Percentiles rank a stretch among this genome's conserved stretches.
Evolutionary conservation across 2,329 filamentous ascomycete species (phyloP).

Genomic region (Aspergillus fumigatus): DNA sequence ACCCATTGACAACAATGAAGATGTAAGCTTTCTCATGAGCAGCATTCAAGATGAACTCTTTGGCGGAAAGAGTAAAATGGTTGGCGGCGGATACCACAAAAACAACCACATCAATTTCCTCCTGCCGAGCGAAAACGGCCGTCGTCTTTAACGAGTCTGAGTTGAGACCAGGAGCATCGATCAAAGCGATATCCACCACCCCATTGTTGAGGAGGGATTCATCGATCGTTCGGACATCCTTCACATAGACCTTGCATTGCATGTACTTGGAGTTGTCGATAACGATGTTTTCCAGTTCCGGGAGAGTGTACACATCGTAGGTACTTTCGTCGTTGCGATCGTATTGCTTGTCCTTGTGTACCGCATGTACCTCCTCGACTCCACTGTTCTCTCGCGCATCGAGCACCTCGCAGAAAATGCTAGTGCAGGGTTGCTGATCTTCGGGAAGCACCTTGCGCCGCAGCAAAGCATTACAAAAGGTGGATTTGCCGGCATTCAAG

Average conservation of each 20-base stretch:
- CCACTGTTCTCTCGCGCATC: slow-evolving; percentile 87
- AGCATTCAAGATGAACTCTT: slow-evolving; percentile 93
- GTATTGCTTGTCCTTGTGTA: slow-evolving; percentile 76
- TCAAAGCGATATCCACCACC: slow-evolving; percentile 94
- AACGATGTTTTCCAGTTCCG: slow-evolving; percentile 82
- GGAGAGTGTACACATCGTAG: slow-evolving; percentile 78
- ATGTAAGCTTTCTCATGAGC: slow-evolving; percentile 97
- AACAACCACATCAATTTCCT: slow-evolving; percentile 97
- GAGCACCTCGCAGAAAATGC: slow-evolving; percentile 95
- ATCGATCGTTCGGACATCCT: slow-evolving; percentile 81
- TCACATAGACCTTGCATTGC: slow-evolving; percentile 96
- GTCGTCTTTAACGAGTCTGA: slow-evolving; percentile 96
- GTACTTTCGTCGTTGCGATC: slow-evolving; percentile 89
- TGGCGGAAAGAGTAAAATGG: slow-evolving; percentile 96
- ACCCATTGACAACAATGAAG: slow-evolving; percentile 98
- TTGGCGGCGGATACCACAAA: slow-evolving; percentile 98
- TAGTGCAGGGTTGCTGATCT: slow-evolving; percentile 96
- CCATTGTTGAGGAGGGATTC: slow-evolving; percentile 95
- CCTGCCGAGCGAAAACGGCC: slow-evolving; percentile 91
- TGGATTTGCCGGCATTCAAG: slow-evolving; percentile 95
- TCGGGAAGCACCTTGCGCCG: slow-evolving; percentile 90
- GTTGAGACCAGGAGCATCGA: slow-evolving; percentile 93
- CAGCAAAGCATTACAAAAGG: slow-evolving; percentile 95
- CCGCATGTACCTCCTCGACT: slow-evolving; percentile 90
- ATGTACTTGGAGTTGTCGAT: slow-evolving; percentile 82